phyloP scores from a whole-genome alignment of 192 early-diverging fungal genomes.

The Martensiomyces pterosporus region DNA sequence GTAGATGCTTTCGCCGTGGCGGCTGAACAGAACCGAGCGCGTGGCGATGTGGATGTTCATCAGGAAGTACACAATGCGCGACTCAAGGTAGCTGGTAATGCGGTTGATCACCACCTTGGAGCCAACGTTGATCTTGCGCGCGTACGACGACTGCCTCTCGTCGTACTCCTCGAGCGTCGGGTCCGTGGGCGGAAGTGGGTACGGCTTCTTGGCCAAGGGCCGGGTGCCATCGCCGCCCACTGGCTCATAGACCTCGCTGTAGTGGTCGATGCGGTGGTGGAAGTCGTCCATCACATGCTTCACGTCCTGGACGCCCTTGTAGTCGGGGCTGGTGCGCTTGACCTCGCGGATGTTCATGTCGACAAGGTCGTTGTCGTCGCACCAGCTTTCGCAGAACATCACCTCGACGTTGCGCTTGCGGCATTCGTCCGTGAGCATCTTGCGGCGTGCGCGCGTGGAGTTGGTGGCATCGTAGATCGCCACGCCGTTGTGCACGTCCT shows the following conservation, averaged over 20 bases:
- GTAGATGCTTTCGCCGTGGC: slow-evolving; percentile 92
- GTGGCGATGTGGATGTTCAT: slow-evolving; percentile 99
- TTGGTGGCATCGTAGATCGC: slow-evolving; percentile 99
- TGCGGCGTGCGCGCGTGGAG: slow-evolving; percentile 77
- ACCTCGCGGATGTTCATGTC: slow-evolving; percentile 92
- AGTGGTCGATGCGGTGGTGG: slow-evolving; percentile 85
- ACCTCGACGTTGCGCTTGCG: slow-evolving; percentile 75
- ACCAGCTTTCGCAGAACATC: slow-evolving; percentile 95
- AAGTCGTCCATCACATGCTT: slow-evolving; percentile 90
- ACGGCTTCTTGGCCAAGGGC: slow-evolving; percentile 47
- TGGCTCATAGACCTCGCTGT: slow-evolving; percentile 86
- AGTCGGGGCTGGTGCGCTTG: slow-evolving; percentile 94
- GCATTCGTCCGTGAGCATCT: slow-evolving; percentile 68
- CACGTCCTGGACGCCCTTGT: slow-evolving; percentile 76
- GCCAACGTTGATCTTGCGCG: slow-evolving; percentile 96
- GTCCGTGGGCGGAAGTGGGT: slow-evolving; percentile 36
- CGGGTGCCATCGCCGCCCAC: slow-evolving; percentile 56
- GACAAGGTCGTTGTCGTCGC: slow-evolving; percentile 84
- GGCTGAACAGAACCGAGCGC: slow-evolving; percentile 86
- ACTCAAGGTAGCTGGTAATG: slow-evolving; percentile 93
- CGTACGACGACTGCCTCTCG: slow-evolving; percentile 73
- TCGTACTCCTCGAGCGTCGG: slow-evolving; percentile 47
- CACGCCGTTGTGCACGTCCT: slow-evolving; percentile 73
- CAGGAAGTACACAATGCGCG: slow-evolving; percentile 95
- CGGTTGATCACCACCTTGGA: slow-evolving; percentile 87